phyloP scores from a whole-genome alignment of 176 grass and related monocot species.

The Carex scoparia region DNA sequence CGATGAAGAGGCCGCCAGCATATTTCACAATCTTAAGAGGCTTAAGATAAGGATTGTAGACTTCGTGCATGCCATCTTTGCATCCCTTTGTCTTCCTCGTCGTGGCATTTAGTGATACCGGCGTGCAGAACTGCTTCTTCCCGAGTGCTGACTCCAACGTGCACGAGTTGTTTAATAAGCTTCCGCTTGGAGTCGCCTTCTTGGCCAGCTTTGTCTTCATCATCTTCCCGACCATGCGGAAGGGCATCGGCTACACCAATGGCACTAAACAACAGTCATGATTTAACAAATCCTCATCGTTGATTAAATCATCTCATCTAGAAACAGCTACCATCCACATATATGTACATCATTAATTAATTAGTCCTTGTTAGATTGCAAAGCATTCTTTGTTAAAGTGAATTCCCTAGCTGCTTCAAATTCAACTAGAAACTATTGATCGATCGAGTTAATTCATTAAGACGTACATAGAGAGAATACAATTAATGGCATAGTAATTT shows the following conservation, averaged over 20 bases:
- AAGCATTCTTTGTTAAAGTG: neutral
- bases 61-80: constrained; percentile 29
- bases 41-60: constrained; percentile 15
- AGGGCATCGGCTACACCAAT: constrained; percentile 35
- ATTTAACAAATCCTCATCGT: neutral
- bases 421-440: neutral
- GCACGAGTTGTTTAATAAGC: constrained; percentile 31
- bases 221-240: constrained; percentile 39
- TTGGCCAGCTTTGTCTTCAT: constrained; percentile 40
- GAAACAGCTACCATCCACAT: neutral
- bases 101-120: constrained; percentile 34
- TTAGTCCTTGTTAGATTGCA: neutral
- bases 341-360: neutral
- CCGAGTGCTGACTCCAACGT: neutral
- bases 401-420: neutral
- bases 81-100: constrained; percentile 28
- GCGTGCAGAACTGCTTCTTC: constrained; percentile 37
- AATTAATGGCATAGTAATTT: neutral
- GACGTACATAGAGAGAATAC: neutral
- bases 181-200: constrained; percentile 37
- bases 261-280: neutral
- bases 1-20: neutral
- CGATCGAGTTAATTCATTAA: neutral
- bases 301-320: neutral
- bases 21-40: neutral